phyloP scores from a whole-genome alignment of 345 rosid genomes.

The Trapa bicornis region DNA sequence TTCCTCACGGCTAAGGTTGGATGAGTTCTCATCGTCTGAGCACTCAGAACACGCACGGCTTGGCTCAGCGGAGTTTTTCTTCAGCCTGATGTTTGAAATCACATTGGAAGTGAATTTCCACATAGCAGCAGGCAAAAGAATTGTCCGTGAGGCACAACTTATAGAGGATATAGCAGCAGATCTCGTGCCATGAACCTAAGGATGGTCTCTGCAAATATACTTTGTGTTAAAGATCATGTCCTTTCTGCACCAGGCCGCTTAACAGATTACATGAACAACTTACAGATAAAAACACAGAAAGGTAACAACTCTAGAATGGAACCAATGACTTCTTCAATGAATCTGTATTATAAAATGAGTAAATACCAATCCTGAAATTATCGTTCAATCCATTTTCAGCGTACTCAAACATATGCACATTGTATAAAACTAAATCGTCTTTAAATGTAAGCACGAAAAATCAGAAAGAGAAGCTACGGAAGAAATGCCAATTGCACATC shows the following conservation, averaged over 20 bases:
- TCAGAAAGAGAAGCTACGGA: not conserved
- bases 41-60: slow-evolving; percentile 21
- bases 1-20: slow-evolving; percentile 20
- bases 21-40: slow-evolving; percentile 26
- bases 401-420: too few relatives aligned
- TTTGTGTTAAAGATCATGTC: too few relatives aligned
- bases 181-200: not conserved
- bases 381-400: too few relatives aligned
- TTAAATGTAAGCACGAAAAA: not conserved
- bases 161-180: not conserved
- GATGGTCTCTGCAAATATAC: not conserved
- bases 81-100: slow-evolving; percentile 14
- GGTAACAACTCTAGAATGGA: not conserved
- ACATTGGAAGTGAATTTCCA: slow-evolving; percentile 19
- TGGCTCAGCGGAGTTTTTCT: slow-evolving; percentile 13
- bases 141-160: not conserved
- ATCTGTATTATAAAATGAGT: too few relatives aligned
- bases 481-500: not conserved
- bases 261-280: not conserved
- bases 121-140: slow-evolving; percentile 5
- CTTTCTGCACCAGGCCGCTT: not conserved
- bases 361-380: too few relatives aligned
- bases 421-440: not conserved
- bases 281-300: not conserved
- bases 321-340: too few relatives aligned